Base-by-base conservation (phyloP, 148 eudicot genomes). In the Tetragonia tetragonoides region DNA sequence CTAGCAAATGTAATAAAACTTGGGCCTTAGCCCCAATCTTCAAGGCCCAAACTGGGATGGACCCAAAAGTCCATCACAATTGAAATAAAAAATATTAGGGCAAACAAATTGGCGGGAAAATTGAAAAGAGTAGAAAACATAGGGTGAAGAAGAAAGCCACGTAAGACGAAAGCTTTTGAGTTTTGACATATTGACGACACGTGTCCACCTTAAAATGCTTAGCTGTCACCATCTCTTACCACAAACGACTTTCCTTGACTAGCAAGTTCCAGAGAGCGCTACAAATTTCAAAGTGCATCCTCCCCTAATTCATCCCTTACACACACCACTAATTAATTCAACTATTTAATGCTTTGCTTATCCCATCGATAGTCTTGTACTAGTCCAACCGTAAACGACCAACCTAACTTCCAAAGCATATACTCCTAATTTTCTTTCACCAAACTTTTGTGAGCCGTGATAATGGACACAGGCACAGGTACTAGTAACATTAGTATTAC, bases 221-320 rank as follows among this genome's bases (percentile, higher is more conserved):
- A 79, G 77, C 72, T 79, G 81, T 73, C 23, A 65, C 14, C 51
- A 11, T 3, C 39, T 3, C 37, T 0, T 24, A 68, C 83, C 83
- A 46, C 83, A 73, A 61, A 68, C 54, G 1, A 14, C 7, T 41
- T 39, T 2, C 16, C 2, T 17, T 24, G 8, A 34, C 42, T 70
- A 76, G 73, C 77, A 65, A 42, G 73, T 81, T 81, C 84, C 73
- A 81, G 73, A 77, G 38, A 21, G 28, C 47, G 70, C 83, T 37
- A 62, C 65, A 79, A 49, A 2, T 40, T 68, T 21, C 63, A 21
- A 67, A 57, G 9, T 47, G 6, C 18, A 8, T 10, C 7, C 4
- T 49, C 7, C 23, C 11, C 4, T 44, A 4, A 56, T 24, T 6
- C 3, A 28, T 7, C 34, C 34, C 34, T 28, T 28, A 0, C 1